Base-by-base conservation (phyloP, 2,329 filamentous ascomycete species). In the Sphaerostilbella broomeana region DNA sequence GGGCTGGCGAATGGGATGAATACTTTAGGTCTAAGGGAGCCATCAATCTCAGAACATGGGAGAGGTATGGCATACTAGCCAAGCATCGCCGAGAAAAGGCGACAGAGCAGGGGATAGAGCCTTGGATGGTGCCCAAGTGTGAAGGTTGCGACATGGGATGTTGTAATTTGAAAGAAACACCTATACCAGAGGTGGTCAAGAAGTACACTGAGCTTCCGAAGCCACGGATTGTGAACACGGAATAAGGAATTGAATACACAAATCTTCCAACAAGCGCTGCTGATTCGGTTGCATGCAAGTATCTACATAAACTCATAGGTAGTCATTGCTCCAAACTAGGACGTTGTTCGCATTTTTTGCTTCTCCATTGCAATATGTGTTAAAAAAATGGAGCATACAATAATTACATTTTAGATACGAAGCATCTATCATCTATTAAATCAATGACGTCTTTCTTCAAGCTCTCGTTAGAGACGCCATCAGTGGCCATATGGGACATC, bases 41-140 rank as follows among this genome's bases (percentile, higher is more conserved):
- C 13, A 26, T 50, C 22, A 52, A 60, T 12, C 17, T 50, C 3
- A 47, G 53, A n/a, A 51, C 42, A 3, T 49, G 50, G 46, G 51
- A 55, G 17, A 29, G 40, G 1, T 60, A 60, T 27, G 47, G 47
- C 21, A 42, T 31, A 32, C 26, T 52, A 35, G 51, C 48, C 9
- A 42, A 28, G 6, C 52, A 51, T n/a, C 52, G 52, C 20, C 48
- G 47, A 2, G 28, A 43, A 20, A 31, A 35, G 4, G 45, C 49
- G 2, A 29, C 7, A 3, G 28, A 44, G n/a, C 41, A 42, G 16
- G 41, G 41, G 0, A n/a, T 47, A 5, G 28, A 5, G 7, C 22
- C 3, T 29, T 47, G 31, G 27, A 27, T 5, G 29, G 41, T 17
- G 35, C 47, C 21, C 8, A 12, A 4, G 4, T 49, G 46, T 27